phyloP scores from a whole-genome alignment of 768 basidiomycete species.

The Pholiota conissans region DNA sequence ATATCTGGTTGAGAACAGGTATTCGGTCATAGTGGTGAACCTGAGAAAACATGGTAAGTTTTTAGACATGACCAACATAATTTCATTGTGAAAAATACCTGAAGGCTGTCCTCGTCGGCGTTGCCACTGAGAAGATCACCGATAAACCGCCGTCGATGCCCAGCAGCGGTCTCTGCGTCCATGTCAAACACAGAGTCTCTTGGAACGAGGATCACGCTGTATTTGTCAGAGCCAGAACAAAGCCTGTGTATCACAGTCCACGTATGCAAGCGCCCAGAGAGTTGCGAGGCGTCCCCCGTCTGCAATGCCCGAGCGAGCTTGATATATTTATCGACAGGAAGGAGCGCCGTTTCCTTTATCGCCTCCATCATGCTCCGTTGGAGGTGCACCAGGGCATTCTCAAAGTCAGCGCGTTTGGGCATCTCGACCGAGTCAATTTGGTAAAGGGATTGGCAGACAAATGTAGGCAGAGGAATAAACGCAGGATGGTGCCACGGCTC shows the following conservation, averaged over 20 bases:
- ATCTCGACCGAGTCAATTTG: slow-evolving; percentile 57
- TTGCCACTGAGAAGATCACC: slow-evolving; percentile 15
- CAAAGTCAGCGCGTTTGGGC: slow-evolving; percentile 55
- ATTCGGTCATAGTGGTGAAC: slow-evolving; percentile 54
- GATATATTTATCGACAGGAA: slow-evolving; percentile 55
- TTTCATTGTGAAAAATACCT: slow-evolving; percentile 13
- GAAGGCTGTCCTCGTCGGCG: slow-evolving; percentile 15
- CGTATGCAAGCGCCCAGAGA: slow-evolving; percentile 39
- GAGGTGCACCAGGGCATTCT: slow-evolving; percentile 49
- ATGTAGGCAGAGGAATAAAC: slow-evolving; percentile 61
- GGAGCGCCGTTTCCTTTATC: slow-evolving; percentile 59
- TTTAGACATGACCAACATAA: neutral
- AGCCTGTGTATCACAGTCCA: slow-evolving; percentile 65
- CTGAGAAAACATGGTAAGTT: slow-evolving; percentile 5
- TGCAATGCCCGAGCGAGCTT: slow-evolving; percentile 49
- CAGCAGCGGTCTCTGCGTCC: slow-evolving; percentile 49
- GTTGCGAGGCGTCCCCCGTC: slow-evolving; percentile 36
- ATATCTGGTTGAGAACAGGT: slow-evolving; percentile 67
- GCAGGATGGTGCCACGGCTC: slow-evolving; percentile 61
- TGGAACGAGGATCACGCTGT: slow-evolving; percentile 57
- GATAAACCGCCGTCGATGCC: slow-evolving; percentile 33
- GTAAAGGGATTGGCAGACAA: slow-evolving; percentile 54
- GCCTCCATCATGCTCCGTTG: slow-evolving; percentile 50
- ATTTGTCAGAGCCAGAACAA: slow-evolving; percentile 58
- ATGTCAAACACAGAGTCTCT: slow-evolving; percentile 59